Percentiles rank a stretch among this genome's conserved stretches.
Conservation (phyloP, 768 basidiomycete species). For the Mycena metata region DNA sequence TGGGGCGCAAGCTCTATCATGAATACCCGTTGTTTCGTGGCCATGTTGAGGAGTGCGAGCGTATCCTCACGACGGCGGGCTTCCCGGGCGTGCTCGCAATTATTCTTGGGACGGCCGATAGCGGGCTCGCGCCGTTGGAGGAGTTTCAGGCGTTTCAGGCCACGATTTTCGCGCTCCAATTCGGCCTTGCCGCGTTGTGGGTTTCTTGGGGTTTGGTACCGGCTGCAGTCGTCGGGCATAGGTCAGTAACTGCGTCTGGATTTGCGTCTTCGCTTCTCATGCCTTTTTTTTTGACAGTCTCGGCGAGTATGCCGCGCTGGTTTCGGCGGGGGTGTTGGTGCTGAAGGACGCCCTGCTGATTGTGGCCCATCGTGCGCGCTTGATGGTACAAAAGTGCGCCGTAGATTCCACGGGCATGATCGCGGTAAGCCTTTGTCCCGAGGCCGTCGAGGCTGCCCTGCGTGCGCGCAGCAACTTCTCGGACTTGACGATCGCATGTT, state of each 20-base stretch:
- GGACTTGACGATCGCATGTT: slow-evolving; percentile 67
- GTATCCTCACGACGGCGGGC: slow-evolving; percentile 60
- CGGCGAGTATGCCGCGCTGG: slow-evolving; percentile 82
- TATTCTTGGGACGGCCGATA: slow-evolving; percentile 47
- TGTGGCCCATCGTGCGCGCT: slow-evolving; percentile 68
- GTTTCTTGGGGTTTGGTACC: slow-evolving; percentile 76
- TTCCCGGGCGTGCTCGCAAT: slow-evolving; percentile 65
- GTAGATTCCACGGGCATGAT: slow-evolving; percentile 70
- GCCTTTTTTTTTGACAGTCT: slow-evolving; percentile 62
- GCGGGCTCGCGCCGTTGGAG: slow-evolving; percentile 44
- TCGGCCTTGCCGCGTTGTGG: slow-evolving; percentile 75
- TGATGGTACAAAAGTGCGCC: slow-evolving; percentile 66
- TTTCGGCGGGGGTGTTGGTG: slow-evolving; percentile 69
- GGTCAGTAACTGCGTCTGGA: slow-evolving; percentile 57
- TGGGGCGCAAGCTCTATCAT: slow-evolving; percentile 71
- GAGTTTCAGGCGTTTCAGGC: slow-evolving; percentile 64
- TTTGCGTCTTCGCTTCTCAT: slow-evolving; percentile 12
- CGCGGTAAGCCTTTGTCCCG: slow-evolving; percentile 59
- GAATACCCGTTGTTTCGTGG: slow-evolving; percentile 61
- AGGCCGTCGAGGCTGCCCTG: slow-evolving; percentile 52
- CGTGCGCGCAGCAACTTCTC: slow-evolving; percentile 49
- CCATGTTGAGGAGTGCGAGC: slow-evolving; percentile 72
- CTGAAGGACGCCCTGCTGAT: slow-evolving; percentile 70
- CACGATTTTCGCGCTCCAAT: slow-evolving; percentile 73
- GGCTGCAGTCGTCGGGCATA: slow-evolving; percentile 76